Evolutionary conservation across 495 filamentous ascomycete species (phyloP).

Genomic region (Aspergillus coremiiformis): DNA sequence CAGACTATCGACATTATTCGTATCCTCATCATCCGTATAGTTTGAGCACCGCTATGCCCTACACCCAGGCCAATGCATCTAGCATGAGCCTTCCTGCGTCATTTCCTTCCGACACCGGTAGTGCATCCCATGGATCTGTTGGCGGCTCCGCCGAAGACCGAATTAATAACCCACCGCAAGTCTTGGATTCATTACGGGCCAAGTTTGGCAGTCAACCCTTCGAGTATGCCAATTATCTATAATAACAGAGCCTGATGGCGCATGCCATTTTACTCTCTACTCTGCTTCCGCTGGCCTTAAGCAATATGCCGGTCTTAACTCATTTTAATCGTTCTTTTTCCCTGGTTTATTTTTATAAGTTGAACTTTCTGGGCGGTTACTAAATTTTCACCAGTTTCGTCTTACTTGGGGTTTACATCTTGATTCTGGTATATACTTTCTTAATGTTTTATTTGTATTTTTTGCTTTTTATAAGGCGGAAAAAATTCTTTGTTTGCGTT

Average conservation of each 20-base stretch:
- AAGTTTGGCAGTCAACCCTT: constrained; percentile 29
- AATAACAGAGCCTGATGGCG: constrained; percentile 12
- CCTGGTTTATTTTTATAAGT: background rate
- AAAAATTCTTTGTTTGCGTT: constrained; percentile 6
- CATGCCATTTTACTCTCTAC: constrained; percentile 2
- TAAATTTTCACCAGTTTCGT: no score
- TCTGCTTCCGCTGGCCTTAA: background rate
- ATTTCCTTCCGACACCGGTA: constrained; percentile 23
- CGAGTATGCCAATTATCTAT: constrained; percentile 32
- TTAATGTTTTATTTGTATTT: constrained; percentile 8
- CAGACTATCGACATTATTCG: constrained; percentile 31
- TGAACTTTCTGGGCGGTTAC: constrained; percentile 2
- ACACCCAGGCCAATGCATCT: constrained; percentile 31
- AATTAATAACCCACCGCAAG: constrained; percentile 20
- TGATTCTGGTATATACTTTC: constrained; percentile 5
- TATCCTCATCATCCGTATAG: constrained; percentile 28
- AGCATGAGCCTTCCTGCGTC: constrained; percentile 33
- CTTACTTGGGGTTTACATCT: background rate
- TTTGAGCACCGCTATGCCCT: constrained; percentile 25
- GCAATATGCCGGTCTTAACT: background rate
- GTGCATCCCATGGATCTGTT: constrained; percentile 13
- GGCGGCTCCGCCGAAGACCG: constrained; percentile 19
- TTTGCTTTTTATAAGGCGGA: constrained; percentile 4
- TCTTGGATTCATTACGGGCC: constrained; percentile 24
- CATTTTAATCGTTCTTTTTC: constrained; percentile 3